Percentiles rank a stretch among this genome's conserved stretches.
Evolutionary conservation across 176 grass and related monocot genomes (phyloP).

Genomic region (Hordeum marinum): DNA sequence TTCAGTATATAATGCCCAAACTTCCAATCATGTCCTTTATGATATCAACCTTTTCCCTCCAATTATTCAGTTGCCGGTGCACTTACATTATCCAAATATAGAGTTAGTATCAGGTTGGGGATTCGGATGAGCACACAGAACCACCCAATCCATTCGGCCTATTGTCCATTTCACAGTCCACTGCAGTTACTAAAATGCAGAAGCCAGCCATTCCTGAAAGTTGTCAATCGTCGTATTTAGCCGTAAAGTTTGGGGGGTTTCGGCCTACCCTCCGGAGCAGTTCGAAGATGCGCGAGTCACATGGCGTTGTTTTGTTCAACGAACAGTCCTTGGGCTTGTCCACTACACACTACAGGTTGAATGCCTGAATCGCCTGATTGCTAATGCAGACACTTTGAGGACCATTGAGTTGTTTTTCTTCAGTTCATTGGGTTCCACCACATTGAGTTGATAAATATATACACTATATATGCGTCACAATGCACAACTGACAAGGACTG

Average conservation of each 20-base stretch:
- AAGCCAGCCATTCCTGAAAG: neutral
- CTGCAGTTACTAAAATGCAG: neutral
- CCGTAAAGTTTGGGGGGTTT: neutral
- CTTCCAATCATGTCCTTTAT: neutral
- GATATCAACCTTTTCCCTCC: neutral
- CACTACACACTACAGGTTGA: neutral
- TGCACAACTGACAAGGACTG: neutral
- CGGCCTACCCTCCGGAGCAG: neutral
- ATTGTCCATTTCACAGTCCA: conserved; percentile 14
- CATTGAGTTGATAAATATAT: neutral
- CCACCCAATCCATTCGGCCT: neutral
- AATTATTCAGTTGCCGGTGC: neutral
- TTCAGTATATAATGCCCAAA: neutral
- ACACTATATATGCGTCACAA: neutral
- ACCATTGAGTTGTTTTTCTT: neutral
- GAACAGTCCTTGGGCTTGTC: neutral
- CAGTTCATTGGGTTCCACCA: neutral
- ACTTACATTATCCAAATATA: neutral
- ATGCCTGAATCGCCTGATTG: neutral
- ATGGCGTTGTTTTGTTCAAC: neutral
- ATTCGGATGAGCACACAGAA: neutral
- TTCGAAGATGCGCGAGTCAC: conserved; percentile 13
- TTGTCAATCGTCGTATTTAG: conserved; percentile 3
- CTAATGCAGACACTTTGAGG: neutral
- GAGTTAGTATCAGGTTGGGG: neutral